Evolutionary conservation across 805 yeast genomes (phyloP).

Genomic region (Starmerella powellii): DNA sequence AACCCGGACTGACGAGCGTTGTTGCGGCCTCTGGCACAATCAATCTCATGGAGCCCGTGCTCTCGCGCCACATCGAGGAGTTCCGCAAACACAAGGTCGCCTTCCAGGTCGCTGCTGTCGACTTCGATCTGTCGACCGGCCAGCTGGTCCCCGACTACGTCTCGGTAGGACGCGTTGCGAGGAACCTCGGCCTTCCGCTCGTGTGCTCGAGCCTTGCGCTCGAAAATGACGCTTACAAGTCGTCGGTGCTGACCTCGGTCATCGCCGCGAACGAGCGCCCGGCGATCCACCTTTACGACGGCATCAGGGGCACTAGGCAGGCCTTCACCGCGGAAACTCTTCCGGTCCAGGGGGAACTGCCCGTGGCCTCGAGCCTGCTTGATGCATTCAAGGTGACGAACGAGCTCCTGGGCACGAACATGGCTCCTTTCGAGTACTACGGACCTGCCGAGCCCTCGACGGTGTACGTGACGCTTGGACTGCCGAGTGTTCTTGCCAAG

Average conservation of each 20-base stretch:
- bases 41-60: slow-evolving; percentile 53
- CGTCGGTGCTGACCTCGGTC: slow-evolving; percentile 48
- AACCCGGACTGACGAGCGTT: slow-evolving; percentile 30
- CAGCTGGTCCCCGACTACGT: slow-evolving; percentile 53
- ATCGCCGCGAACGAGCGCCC: slow-evolving; percentile 47
- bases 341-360: background rate
- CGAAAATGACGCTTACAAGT: slow-evolving; percentile 42
- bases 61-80: slow-evolving; percentile 12
- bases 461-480: slow-evolving; percentile 72
- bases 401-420: slow-evolving; percentile 40
- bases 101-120: slow-evolving; percentile 65
- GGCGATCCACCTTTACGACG: slow-evolving; percentile 67
- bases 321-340: slow-evolving; percentile 22
- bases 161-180: slow-evolving; percentile 49
- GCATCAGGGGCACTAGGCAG: slow-evolving; percentile 49
- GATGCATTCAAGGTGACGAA: slow-evolving; percentile 39
- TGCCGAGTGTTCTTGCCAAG: slow-evolving; percentile 36
- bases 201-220: slow-evolving; percentile 57
- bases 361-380: slow-evolving; percentile 25
- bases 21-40: slow-evolving; percentile 59
- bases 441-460: slow-evolving; percentile 54
- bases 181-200: slow-evolving; percentile 45
- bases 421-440: slow-evolving; percentile 54
- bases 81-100: slow-evolving; percentile 25
- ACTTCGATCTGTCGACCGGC: slow-evolving; percentile 44